A percentile compares a stretch with the other conserved stretches of the same genome.
These are phyloP conservation scores for Diutina mesorugosa DNA, from an alignment of 1,139 yeast genomes.

Conservation along the genomic window DNA sequence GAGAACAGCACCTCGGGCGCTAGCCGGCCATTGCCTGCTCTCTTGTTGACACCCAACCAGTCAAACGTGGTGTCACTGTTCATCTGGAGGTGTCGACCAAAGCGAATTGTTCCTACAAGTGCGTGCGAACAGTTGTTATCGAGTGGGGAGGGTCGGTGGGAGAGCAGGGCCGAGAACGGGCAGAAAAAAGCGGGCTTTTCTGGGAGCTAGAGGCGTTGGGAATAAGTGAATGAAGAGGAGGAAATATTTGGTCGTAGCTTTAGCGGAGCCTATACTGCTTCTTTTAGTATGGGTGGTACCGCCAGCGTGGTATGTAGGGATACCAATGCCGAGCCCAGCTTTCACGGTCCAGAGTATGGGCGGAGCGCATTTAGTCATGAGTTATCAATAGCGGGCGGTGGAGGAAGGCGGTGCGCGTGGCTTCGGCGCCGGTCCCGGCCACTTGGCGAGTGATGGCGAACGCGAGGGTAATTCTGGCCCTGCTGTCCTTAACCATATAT, in stretches of 20 bases:
- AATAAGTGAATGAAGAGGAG: too few relatives aligned
- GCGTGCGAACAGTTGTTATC: neutral
- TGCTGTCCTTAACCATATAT: too few relatives aligned
- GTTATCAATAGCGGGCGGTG: neutral
- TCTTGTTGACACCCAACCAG: neutral
- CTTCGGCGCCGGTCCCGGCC: too few relatives aligned
- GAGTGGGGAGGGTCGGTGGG: neutral
- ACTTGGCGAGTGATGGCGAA: too few relatives aligned
- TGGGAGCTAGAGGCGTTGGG: too few relatives aligned
- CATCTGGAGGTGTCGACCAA: neutral
- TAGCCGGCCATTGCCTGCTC: neutral
- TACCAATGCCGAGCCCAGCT: neutral
- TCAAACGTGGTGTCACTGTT: neutral
- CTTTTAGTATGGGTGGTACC: too few relatives aligned
- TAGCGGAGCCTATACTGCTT: too few relatives aligned
- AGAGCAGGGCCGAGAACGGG: neutral
- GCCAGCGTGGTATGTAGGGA: neutral
- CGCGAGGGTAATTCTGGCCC: too few relatives aligned
- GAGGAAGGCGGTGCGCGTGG: neutral
- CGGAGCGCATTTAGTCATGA: neutral
- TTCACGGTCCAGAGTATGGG: neutral
- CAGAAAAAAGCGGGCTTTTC: neutral
- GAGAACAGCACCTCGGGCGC: conserved; percentile 1
- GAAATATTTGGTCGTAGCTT: too few relatives aligned
- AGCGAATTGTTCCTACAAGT: neutral